Base-by-base conservation (phyloP, 176 grass and related monocot species). In the Carex cristatella region DNA sequence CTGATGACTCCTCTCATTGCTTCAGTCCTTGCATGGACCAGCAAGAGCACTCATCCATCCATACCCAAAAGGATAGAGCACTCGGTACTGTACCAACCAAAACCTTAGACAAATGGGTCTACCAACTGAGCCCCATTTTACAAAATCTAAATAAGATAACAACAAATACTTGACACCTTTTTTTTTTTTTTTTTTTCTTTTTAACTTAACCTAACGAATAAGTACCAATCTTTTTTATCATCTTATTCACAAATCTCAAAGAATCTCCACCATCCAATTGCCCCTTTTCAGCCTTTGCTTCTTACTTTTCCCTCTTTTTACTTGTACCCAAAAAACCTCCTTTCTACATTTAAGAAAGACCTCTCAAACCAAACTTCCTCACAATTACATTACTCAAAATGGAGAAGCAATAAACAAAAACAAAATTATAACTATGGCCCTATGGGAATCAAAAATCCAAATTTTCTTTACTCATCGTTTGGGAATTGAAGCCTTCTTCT, bases 301-400 rank as follows among this genome's bases (percentile, higher is more conserved):
- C 57, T 86, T 35, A 87, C 65, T 82, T 81, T 56, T 67, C 79
- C 49, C 71, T 67, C 23, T 79, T 80, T 81, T 90, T 51, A 60
- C 80, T 85, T 87, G 37, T 84, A 80, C 32, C 62, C 83, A 84
- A 89, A 89, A 86, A 82, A 85, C 81, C 65, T 79, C 61, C 65
- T 86, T 68, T 89, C 85, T 64, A 63, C 74, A 80, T 88, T 61
- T 30, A 74, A 84, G 80, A 90, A 94, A 90, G 88, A 89, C 87
- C 62, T 79, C 53, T 85, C 85, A 89, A 97, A 88, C 85, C 69
- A 87, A 86, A 90, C 84, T 84, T 90, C 85, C 85, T 86, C 90
- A 53, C 53, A 65, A 37, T 89, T 91, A 97, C 92, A 81, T 81
- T 76, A 83, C 42, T 69, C 70, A 85, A 61, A 83, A 89, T 23